Conservation (phyloP, 441 rosid genomes). For the Mallotus japonicus region DNA sequence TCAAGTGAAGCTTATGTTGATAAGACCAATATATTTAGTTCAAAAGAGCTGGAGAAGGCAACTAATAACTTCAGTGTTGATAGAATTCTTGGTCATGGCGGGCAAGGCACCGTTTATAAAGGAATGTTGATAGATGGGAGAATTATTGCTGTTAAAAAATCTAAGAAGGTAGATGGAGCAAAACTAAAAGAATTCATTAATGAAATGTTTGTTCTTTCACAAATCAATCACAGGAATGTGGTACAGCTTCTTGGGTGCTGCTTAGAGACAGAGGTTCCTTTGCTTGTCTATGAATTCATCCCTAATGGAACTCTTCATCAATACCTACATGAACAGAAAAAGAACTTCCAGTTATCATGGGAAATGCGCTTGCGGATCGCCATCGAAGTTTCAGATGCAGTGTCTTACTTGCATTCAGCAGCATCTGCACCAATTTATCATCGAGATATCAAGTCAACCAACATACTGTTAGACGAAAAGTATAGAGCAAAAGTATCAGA, state of each 20-base stretch:
- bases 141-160: constrained; percentile 33
- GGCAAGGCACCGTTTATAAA: constrained; percentile 40
- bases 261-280: constrained; percentile 37
- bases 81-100: constrained; percentile 38
- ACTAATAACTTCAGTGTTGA: constrained; percentile 24
- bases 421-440: constrained; percentile 37
- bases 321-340: constrained; percentile 27
- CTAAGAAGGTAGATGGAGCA: constrained; percentile 22
- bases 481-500: constrained; percentile 38
- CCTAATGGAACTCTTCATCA: constrained; percentile 35
- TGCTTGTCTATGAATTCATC: constrained; percentile 35
- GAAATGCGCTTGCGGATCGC: constrained; percentile 30
- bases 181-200: constrained; percentile 36
- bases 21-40: constrained; percentile 27
- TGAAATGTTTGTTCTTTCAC: constrained; percentile 38
- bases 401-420: constrained; percentile 32
- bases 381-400: constrained; percentile 32
- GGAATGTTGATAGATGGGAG: constrained; percentile 39
- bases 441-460: constrained; percentile 42
- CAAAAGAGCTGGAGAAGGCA: constrained; percentile 27
- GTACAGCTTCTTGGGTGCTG: constrained; percentile 40
- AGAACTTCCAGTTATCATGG: constrained; percentile 31
- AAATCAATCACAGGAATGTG: constrained; percentile 39
- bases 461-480: constrained; percentile 40
- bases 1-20: too few relatives aligned